phyloP scores from a whole-genome alignment of 257 asterid species.

The Solanum ahanhuiri region DNA sequence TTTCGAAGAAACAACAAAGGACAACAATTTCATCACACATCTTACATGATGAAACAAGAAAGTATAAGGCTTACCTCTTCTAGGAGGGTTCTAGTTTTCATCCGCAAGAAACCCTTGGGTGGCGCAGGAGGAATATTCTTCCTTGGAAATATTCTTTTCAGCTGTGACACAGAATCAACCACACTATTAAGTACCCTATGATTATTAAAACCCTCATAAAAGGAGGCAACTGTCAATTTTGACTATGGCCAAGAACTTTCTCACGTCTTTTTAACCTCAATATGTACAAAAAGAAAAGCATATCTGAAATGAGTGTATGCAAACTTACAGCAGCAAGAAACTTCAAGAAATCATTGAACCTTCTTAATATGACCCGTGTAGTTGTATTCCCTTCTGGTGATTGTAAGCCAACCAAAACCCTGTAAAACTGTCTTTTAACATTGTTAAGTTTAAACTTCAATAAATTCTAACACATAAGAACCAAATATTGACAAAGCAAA shows the following conservation, averaged over 20 bases:
- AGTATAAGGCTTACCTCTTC: conserved; percentile 58
- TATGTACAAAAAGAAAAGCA: not conserved
- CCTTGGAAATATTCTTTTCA: conserved; percentile 62
- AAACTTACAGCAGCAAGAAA: conserved; percentile 80
- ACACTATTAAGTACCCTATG: conserved; percentile 2
- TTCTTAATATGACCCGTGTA: conserved; percentile 71
- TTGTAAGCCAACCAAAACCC: conserved; percentile 89
- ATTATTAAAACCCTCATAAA: not conserved
- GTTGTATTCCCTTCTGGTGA: conserved; percentile 86
- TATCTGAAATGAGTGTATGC: not conserved
- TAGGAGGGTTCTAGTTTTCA: conserved; percentile 78
- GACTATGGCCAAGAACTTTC: conserved; percentile 1
- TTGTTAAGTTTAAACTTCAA: conserved; percentile 19
- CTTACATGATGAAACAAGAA: not conserved
- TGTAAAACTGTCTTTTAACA: conserved; percentile 75
- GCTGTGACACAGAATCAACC: conserved; percentile 38
- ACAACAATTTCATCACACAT: not conserved
- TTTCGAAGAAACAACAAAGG: not conserved
- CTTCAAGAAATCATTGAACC: conserved; percentile 93
- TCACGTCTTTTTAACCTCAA: not conserved
- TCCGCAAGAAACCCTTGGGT: conserved; percentile 73
- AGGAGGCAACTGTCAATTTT: conserved; percentile 3
- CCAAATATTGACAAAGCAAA: not conserved
- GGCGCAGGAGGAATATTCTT: conserved; percentile 79
- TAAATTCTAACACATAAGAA: not conserved